Evolutionary conservation across 352 stramenopile genomes (phyloP).

Genomic region (Plasmopara viticola): DNA sequence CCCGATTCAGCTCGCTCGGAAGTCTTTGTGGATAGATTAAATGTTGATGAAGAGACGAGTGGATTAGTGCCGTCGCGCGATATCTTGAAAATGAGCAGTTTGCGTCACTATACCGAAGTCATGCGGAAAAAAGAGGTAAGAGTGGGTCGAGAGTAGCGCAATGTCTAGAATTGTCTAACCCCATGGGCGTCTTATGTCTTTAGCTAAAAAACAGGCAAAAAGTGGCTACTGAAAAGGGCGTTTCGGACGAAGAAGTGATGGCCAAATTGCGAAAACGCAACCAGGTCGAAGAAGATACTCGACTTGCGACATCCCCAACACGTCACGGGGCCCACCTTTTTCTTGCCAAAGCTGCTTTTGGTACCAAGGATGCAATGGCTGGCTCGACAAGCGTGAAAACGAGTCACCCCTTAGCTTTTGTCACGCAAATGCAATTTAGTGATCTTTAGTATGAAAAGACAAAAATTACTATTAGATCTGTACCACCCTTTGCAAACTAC

Average conservation of each 20-base stretch:
- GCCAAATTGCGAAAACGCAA: conserved; percentile 71
- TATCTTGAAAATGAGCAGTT: conserved; percentile 86
- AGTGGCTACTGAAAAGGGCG: conserved; percentile 66
- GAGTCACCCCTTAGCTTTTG: conserved; percentile 54
- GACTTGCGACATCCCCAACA: conserved; percentile 59
- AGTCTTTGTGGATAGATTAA: conserved; percentile 21
- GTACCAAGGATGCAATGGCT: conserved; percentile 9
- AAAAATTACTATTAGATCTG: conserved; percentile 33
- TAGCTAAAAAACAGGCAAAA: conserved; percentile 72
- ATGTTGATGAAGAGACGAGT: conserved; percentile 34
- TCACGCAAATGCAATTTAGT: conserved; percentile 68
- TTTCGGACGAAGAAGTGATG: conserved; percentile 81
- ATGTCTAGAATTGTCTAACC: too few species aligned
- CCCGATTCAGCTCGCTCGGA: conserved; percentile 55
- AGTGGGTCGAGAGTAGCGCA: neutral
- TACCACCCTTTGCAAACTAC: conserved; percentile 18
- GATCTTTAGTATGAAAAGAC: conserved; percentile 34
- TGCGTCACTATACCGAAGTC: conserved; percentile 68
- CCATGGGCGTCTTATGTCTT: neutral
- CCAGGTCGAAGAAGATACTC: conserved; percentile 57
- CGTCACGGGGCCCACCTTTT: conserved; percentile 31
- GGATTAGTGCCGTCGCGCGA: conserved; percentile 65
- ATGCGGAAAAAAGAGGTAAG: conserved; percentile 78
- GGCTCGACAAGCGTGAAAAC: conserved; percentile 9
- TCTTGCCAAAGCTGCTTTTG: conserved; percentile 25